phyloP scores from a whole-genome alignment of 805 yeast genomes.

The Starmerella floris region DNA sequence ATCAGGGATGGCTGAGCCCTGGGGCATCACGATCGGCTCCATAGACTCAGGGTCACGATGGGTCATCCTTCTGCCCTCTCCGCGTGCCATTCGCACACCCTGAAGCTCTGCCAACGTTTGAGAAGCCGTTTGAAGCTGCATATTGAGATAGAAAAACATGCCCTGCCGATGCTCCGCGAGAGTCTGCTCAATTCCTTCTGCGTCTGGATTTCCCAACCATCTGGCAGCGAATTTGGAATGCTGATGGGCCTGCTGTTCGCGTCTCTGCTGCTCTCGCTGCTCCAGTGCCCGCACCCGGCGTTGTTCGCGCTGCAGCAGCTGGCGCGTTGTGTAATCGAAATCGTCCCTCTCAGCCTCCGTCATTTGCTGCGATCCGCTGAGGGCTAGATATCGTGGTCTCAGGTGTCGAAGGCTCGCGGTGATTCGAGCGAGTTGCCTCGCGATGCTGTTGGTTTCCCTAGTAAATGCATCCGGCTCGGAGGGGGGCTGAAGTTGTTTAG shows the following conservation, averaged over 20 bases:
- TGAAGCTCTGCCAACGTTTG: constrained; percentile 28
- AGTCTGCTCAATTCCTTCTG: constrained; percentile 23
- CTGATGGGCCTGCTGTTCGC: constrained; percentile 5
- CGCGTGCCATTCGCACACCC: constrained; percentile 22
- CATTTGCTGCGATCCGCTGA: constrained; percentile 20
- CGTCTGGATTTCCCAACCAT: constrained; percentile 21
- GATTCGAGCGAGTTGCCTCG: constrained; percentile 15
- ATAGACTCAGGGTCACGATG: background rate
- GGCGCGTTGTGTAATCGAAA: constrained; percentile 30
- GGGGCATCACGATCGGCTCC: background rate
- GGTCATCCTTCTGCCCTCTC: background rate
- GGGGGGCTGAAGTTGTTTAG: background rate
- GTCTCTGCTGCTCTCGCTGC: constrained; percentile 11
- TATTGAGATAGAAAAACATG: constrained; percentile 28
- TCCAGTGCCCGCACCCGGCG: constrained; percentile 20
- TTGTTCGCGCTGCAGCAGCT: constrained; percentile 27
- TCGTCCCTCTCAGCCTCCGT: constrained; percentile 30
- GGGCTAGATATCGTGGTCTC: constrained; percentile 24
- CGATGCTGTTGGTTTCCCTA: constrained; percentile 21
- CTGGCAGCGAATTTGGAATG: constrained; percentile 4
- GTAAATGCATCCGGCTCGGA: constrained; percentile 22
- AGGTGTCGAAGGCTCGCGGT: constrained; percentile 12
- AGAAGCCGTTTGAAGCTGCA: constrained; percentile 24
- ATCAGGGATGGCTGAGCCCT: background rate
- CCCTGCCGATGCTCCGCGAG: constrained; percentile 28